A percentile compares a stretch with the other conserved stretches of the same genome.
Conservation (phyloP, 2,329 filamentous ascomycete genomes). For the Xylariaceae sp. region DNA sequence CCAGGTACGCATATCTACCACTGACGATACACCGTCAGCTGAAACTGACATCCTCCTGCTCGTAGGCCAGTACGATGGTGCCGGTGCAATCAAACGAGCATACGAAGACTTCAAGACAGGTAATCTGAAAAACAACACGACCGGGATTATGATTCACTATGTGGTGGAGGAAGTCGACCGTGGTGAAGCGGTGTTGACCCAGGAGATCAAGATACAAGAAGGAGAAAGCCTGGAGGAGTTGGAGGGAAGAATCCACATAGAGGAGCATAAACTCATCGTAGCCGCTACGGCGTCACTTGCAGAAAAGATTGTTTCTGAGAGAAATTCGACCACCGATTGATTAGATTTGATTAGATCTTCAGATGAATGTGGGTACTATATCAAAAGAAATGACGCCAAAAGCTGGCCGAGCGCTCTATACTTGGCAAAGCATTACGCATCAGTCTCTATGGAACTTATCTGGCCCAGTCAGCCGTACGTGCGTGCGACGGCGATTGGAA, state of each 20-base stretch:
- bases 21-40: not conserved
- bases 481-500: too few species aligned
- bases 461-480: too few species aligned
- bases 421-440: too few species aligned
- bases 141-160: constrained; percentile 70
- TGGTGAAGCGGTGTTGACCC: constrained; percentile 60
- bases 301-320: constrained; percentile 21
- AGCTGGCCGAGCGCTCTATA: too few species aligned
- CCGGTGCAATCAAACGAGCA: constrained; percentile 65
- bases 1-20: constrained; percentile 23
- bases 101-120: constrained; percentile 56
- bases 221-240: constrained; percentile 56
- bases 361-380: too few species aligned
- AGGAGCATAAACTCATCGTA: constrained; percentile 66
- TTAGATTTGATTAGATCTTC: not conserved
- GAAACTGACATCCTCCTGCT: constrained; percentile 1
- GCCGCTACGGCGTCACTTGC: constrained; percentile 49
- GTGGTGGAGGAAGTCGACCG: constrained; percentile 67
- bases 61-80: constrained; percentile 61
- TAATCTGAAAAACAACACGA: constrained; percentile 57
- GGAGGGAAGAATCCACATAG: constrained; percentile 59
- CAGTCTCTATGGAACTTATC: too few species aligned
- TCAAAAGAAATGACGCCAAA: too few species aligned
- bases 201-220: constrained; percentile 55
- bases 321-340: constrained; percentile 16